Conservation (phyloP, 305 asterid species). For the Fraxinus sp. region DNA sequence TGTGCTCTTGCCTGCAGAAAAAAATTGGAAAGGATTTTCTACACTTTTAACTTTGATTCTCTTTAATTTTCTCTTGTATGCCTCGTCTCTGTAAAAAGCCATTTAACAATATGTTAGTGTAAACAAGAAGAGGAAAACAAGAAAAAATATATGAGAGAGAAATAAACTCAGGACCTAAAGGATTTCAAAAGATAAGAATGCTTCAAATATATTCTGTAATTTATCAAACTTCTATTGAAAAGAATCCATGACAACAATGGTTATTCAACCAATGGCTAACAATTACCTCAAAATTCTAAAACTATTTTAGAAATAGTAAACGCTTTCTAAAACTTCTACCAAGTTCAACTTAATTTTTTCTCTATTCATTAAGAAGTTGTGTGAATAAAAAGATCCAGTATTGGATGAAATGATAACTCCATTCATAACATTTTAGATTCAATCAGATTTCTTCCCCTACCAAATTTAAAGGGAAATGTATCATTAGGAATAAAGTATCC, state of each 20-base stretch:
- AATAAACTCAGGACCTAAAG: not conserved
- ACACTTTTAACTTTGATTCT: slow-evolving; percentile 41
- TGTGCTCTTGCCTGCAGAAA: slow-evolving; percentile 35
- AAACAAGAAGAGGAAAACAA: not conserved
- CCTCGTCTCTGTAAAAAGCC: slow-evolving; percentile 45
- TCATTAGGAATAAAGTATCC: not conserved
- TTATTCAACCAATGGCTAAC: not conserved
- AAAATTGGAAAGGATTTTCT: slow-evolving; percentile 35
- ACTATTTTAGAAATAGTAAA: not conserved
- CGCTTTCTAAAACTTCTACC: not conserved
- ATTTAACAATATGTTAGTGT: not conserved
- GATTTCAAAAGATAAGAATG: not conserved
- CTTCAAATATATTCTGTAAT: not conserved
- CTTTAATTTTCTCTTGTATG: slow-evolving; percentile 54
- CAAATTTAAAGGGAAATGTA: not conserved
- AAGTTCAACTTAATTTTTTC: not conserved
- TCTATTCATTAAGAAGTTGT: not conserved
- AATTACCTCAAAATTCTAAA: not conserved
- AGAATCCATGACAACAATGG: not conserved
- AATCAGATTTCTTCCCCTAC: not conserved
- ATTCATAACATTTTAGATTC: not conserved
- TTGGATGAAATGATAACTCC: not conserved
- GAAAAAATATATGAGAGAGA: not conserved
- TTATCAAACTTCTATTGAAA: not conserved
- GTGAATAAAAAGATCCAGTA: not conserved